Conservation (phyloP, 495 filamentous ascomycete species). For the Lasiosphaeris hirsuta region DNA sequence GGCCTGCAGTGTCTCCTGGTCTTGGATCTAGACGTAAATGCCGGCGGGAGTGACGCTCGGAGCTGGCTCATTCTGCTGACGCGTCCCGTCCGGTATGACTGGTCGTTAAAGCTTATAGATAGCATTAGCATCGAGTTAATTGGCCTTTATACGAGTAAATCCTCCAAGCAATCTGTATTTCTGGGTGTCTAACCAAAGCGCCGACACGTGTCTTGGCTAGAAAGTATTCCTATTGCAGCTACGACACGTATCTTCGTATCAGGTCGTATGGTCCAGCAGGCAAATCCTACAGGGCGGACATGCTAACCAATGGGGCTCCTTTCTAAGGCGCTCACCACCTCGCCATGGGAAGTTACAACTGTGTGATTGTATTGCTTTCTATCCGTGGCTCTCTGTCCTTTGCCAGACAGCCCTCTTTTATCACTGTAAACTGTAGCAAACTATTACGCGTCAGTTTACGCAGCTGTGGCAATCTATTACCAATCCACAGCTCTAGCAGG, state of each 20-base stretch:
- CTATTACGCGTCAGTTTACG: no score
- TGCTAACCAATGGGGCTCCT: conserved; percentile 1
- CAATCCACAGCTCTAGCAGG: no score
- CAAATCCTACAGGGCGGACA: conserved; percentile 4
- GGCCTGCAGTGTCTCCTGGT: conserved; percentile 1
- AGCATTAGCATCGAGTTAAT: conserved; percentile 1
- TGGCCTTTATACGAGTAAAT: conserved; percentile 2
- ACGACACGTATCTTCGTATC: neutral
- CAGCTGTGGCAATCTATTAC: no score
- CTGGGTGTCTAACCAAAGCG: no score
- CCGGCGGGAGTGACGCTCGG: neutral
- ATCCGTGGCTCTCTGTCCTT: no score
- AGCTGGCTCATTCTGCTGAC: neutral
- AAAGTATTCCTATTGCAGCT: neutral
- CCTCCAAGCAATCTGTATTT: neutral
- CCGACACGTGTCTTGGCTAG: neutral
- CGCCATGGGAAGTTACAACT: neutral
- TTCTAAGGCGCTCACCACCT: neutral
- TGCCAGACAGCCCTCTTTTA: no score
- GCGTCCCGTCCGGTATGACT: neutral
- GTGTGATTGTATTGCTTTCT: no score
- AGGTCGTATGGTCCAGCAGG: conserved; percentile 1
- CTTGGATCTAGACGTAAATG: conserved; percentile 2
- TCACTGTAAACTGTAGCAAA: no score
- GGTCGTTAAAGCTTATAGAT: neutral